These are phyloP conservation scores for Nelumbo lutea DNA, from an alignment of 164 flowering plant genomes.

Conservation along the genomic window DNA sequence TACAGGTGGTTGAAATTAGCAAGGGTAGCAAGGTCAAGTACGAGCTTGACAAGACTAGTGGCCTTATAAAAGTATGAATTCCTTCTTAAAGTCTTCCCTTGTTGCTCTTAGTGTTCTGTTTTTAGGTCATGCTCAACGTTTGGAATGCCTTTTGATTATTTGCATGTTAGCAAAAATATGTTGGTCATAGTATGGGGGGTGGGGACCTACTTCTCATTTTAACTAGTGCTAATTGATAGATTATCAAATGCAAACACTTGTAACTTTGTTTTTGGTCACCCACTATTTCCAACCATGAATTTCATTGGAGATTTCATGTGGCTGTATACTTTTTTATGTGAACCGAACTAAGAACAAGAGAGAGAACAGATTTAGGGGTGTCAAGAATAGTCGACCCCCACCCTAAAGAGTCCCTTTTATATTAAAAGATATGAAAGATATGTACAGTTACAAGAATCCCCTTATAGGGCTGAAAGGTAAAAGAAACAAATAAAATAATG, in stretches of 20 bases:
- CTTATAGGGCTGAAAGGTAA: too few species aligned
- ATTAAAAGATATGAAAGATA: too few species aligned
- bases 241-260: neutral
- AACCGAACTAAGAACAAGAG: too few species aligned
- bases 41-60: slow-evolving; percentile 80
- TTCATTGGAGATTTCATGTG: too few species aligned
- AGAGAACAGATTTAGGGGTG: too few species aligned
- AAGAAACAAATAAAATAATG: too few species aligned
- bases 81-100: slow-evolving; percentile 2
- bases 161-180: neutral
- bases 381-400: too few species aligned
- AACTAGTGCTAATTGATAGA: neutral
- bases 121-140: neutral
- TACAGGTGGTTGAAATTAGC: slow-evolving; percentile 80
- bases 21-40: slow-evolving; percentile 93
- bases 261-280: neutral
- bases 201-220: neutral
- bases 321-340: too few species aligned
- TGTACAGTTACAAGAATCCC: too few species aligned
- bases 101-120: neutral
- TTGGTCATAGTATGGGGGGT: neutral
- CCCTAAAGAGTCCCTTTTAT: too few species aligned
- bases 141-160: neutral
- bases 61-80: slow-evolving; percentile 59
- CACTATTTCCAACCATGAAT: too few species aligned